phyloP scores from a whole-genome alignment of 306 rosid species.

The Elaeagnus macrophylla region DNA sequence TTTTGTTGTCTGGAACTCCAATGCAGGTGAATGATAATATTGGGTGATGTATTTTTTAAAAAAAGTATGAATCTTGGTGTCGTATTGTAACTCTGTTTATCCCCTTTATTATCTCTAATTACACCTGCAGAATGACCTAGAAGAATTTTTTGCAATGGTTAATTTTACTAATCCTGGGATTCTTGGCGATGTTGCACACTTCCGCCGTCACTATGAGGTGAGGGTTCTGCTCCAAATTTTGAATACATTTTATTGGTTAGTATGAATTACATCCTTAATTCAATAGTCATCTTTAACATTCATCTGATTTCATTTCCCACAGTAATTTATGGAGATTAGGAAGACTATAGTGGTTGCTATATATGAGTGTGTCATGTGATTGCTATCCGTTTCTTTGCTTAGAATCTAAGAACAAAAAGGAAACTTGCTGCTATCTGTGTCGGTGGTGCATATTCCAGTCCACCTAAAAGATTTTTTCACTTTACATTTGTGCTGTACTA shows the following conservation, averaged over 20 bases:
- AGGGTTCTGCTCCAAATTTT: constrained; percentile 19
- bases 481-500: no score
- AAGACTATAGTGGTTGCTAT: constrained; percentile 1
- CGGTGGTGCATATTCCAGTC: no score
- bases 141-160: constrained; percentile 93
- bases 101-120: constrained; percentile 3
- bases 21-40: constrained; percentile 58
- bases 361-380: not conserved
- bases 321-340: not conserved
- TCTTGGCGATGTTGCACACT: constrained; percentile 59
- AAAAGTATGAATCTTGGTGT: not conserved
- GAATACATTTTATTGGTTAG: not conserved
- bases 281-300: not conserved
- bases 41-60: constrained; percentile 7
- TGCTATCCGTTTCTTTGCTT: no score
- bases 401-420: not conserved
- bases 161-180: constrained; percentile 90
- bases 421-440: not conserved
- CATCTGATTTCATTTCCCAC: not conserved
- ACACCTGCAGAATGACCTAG: constrained; percentile 76
- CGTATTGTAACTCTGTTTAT: not conserved
- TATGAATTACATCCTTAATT: not conserved
- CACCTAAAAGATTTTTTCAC: no score
- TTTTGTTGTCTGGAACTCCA: constrained; percentile 94
- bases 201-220: constrained; percentile 86